Evolutionary conservation across 352 stramenopile species (phyloP).

Genomic region (Globisporangium heterothallicum): DNA sequence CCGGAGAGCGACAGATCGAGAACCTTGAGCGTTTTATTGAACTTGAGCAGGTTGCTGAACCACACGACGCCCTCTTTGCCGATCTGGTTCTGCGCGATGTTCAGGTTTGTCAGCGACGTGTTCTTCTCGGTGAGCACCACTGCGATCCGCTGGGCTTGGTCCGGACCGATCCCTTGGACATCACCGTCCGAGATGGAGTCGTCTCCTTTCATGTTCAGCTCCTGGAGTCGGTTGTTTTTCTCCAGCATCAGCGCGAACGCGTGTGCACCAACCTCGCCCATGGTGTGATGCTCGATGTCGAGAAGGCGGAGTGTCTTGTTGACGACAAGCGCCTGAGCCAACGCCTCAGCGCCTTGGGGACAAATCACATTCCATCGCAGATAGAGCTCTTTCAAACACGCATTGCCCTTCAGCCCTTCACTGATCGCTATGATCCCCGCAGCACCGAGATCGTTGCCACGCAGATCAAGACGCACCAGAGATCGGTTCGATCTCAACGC

Average conservation of each 20-base stretch:
- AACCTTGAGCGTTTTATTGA: conserved; percentile 36
- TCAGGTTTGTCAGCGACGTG: conserved; percentile 37
- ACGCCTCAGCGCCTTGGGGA: conserved; percentile 38
- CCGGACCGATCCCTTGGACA: conserved; percentile 35
- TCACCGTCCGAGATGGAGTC: conserved; percentile 47
- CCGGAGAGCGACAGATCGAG: conserved; percentile 61
- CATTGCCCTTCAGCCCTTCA: conserved; percentile 40
- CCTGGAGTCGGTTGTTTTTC: conserved; percentile 40
- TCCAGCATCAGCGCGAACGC: conserved; percentile 64
- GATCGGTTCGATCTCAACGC: conserved; percentile 44
- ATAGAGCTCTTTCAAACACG: conserved; percentile 56
- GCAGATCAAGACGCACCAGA: conserved; percentile 54
- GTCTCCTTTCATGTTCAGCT: conserved; percentile 65
- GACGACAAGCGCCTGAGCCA: conserved; percentile 39
- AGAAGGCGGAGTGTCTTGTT: conserved; percentile 62
- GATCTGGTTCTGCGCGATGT: conserved; percentile 62
- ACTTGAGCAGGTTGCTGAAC: conserved; percentile 54
- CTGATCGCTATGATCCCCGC: conserved; percentile 50
- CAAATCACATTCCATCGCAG: conserved; percentile 73
- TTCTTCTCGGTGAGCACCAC: conserved; percentile 39
- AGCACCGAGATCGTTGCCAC: conserved; percentile 55
- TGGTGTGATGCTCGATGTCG: conserved; percentile 74
- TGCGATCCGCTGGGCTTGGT: conserved; percentile 40
- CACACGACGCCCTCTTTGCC: conserved; percentile 39
- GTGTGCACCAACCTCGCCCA: conserved; percentile 40